Percentiles rank a stretch among this genome's conserved stretches.
Conservation (phyloP, 2,329 filamentous ascomycete genomes). For the Fusarium aywerte region DNA sequence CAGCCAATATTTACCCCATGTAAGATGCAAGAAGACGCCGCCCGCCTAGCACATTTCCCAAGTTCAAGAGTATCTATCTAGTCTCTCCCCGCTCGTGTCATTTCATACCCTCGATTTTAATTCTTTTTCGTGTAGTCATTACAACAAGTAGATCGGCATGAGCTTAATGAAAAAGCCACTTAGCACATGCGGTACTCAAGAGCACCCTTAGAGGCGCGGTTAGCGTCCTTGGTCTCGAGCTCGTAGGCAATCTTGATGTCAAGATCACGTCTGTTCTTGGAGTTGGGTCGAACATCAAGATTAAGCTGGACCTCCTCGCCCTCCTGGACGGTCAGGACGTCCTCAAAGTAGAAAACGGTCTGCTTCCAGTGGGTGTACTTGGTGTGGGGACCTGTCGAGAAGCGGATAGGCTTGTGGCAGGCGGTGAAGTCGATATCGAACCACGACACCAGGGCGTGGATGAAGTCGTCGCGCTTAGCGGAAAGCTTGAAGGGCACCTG, state of each 20-base stretch:
- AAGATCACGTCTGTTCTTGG: constrained; percentile 93
- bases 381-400: constrained; percentile 96
- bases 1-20: constrained; percentile 33
- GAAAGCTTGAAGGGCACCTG: constrained; percentile 78
- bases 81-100: constrained; percentile 8
- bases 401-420: constrained; percentile 97
- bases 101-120: constrained; percentile 10
- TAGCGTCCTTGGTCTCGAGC: constrained; percentile 79
- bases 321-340: constrained; percentile 90
- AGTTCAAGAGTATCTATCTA: constrained; percentile 37
- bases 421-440: constrained; percentile 99
- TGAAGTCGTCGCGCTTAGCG: constrained; percentile 88
- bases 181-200: constrained; percentile 86
- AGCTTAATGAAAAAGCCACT: constrained; percentile 6
- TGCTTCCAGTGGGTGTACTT: constrained; percentile 99
- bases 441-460: constrained; percentile 97
- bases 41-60: constrained; percentile 39
- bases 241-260: constrained; percentile 90
- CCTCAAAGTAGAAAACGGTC: constrained; percentile 96
- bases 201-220: constrained; percentile 73
- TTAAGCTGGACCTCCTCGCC: constrained; percentile 81
- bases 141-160: constrained; percentile 31
- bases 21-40: constrained; percentile 46
- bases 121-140: constrained; percentile 43
- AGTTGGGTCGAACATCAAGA: constrained; percentile 86